phyloP scores from a whole-genome alignment of 2,329 filamentous ascomycete genomes.

The Purpureocillium takamizusanense region DNA sequence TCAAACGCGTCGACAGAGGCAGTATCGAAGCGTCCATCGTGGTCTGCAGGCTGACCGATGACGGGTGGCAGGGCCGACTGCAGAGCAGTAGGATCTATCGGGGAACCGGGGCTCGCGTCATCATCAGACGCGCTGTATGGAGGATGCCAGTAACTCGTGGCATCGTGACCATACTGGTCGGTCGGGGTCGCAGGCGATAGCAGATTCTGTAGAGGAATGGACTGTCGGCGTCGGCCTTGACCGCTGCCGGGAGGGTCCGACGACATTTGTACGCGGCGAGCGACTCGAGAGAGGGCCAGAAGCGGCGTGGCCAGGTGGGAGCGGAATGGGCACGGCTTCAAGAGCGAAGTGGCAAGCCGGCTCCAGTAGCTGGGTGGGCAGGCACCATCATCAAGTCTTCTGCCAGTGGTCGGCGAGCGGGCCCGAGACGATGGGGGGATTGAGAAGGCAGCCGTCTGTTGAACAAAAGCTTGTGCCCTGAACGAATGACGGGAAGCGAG shows the following conservation, averaged over 20 bases:
- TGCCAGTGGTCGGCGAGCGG: neutral
- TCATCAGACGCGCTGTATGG: conserved; percentile 30
- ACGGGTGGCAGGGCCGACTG: conserved; percentile 47
- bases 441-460: too few species aligned
- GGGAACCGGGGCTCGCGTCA: conserved; percentile 31
- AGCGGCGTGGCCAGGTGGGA: too few species aligned
- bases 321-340: conserved; percentile 2
- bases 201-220: conserved; percentile 65
- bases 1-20: conserved; percentile 21
- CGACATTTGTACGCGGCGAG: conserved; percentile 15
- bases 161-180: conserved; percentile 1
- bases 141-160: conserved; percentile 32
- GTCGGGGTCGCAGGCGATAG: conserved; percentile 12
- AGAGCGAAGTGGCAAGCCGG: conserved; percentile 1
- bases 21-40: conserved; percentile 15
- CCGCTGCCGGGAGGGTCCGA: conserved; percentile 16
- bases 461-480: too few species aligned
- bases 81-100: conserved; percentile 43
- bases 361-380: neutral
- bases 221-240: conserved; percentile 23
- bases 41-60: conserved; percentile 24
- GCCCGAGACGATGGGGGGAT: too few species aligned
- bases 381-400: neutral
- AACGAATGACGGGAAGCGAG: too few species aligned
- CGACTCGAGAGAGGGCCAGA: too few species aligned